Evolutionary conservation across 306 rosid genomes (phyloP).

Genomic region (Myrica gale): DNA sequence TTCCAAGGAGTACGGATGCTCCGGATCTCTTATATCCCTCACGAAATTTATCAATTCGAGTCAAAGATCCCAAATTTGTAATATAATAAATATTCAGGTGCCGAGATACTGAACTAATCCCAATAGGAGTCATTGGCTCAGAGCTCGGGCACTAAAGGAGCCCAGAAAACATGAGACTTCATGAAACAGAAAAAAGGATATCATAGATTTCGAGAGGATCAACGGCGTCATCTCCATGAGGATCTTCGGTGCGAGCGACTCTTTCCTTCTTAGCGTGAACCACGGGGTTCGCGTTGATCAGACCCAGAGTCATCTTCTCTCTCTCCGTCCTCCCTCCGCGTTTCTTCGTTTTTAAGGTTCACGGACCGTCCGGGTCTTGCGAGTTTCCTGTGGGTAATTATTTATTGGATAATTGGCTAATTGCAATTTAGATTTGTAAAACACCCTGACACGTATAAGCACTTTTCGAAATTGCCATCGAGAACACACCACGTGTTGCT

Average conservation of each 20-base stretch:
- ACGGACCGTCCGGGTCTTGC: background rate
- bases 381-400: background rate
- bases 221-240: slow-evolving; percentile 60
- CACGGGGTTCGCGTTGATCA: slow-evolving; percentile 91
- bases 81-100: background rate
- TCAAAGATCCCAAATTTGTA: slow-evolving; percentile 51
- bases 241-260: slow-evolving; percentile 67
- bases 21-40: slow-evolving; percentile 99
- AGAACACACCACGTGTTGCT: slow-evolving; percentile 8
- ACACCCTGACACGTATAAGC: background rate
- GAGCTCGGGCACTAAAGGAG: background rate
- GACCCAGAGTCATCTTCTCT: slow-evolving; percentile 77
- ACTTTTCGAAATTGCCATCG: background rate
- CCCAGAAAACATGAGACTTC: background rate
- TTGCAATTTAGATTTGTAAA: background rate
- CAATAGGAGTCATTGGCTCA: background rate
- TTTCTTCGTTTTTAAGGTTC: background rate
- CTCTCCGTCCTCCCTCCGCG: background rate
- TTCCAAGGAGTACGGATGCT: slow-evolving; percentile 95
- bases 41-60: slow-evolving; percentile 69
- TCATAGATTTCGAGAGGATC: slow-evolving; percentile 96
- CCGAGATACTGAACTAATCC: background rate
- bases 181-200: slow-evolving; percentile 47
- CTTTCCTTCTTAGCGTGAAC: slow-evolving; percentile 95
- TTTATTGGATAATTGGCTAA: background rate